Percentiles rank a stretch among this genome's conserved stretches.
Conservation (phyloP, 163 green algal species). For the Chlorella variabilis region DNA sequence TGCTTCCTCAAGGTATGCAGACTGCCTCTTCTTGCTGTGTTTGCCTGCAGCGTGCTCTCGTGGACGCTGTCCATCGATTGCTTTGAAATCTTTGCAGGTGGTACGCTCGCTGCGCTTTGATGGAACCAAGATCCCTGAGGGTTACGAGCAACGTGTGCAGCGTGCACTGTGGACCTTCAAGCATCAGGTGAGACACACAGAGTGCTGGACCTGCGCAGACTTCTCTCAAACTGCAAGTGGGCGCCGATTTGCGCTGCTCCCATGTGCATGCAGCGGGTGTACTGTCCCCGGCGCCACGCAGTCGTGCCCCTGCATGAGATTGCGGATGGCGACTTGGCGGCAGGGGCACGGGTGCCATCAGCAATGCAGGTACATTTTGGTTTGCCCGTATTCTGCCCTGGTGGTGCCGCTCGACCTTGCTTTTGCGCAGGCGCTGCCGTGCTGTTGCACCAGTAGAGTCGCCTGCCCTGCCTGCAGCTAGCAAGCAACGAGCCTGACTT, state of each 20-base stretch:
- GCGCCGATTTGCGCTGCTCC: too few relatives aligned
- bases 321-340: constrained; percentile 63
- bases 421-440: neutral
- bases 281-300: constrained; percentile 54
- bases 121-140: constrained; percentile 74
- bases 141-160: constrained; percentile 90
- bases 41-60: neutral
- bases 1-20: constrained; percentile 42
- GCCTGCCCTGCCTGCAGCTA: neutral
- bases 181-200: constrained; percentile 66
- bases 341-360: constrained; percentile 9
- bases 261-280: constrained; percentile 80
- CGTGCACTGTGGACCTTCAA: constrained; percentile 92
- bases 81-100: constrained; percentile 23
- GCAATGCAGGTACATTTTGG: constrained; percentile 13
- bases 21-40: neutral
- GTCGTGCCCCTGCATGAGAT: constrained; percentile 74
- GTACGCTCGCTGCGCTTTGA: constrained; percentile 79
- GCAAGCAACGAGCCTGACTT: constrained; percentile 59
- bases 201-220: too few relatives aligned
- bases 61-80: too few relatives aligned
- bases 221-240: too few relatives aligned
- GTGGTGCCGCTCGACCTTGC: neutral
- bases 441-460: neutral
- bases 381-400: neutral